Evolutionary conservation across 768 basidiomycete species (phyloP), one percentile per base, ranked within the genome.

Genomic region (Tricholoma hemisulphureum): DNA sequence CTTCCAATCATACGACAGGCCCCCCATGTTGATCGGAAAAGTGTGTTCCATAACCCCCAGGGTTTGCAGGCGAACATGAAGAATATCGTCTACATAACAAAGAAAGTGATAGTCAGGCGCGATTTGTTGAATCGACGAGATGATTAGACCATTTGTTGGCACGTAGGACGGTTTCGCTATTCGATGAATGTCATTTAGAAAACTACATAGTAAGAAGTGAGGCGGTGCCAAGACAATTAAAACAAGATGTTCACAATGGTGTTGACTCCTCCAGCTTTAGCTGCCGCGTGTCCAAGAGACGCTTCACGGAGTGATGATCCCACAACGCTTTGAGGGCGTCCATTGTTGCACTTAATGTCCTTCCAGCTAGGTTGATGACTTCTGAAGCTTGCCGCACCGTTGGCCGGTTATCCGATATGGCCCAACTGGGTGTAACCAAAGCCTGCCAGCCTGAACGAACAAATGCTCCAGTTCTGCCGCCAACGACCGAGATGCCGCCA

Each of bases 21-120:
- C 85, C 37, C 80, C 83, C 59, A 85, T 80, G 57, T 79, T 78
- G 58, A 91, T 83, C 56, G 85, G 81, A 67, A 91, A 90, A 1
- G 82, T 76, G 66, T 91, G 88, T 62, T 93, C 90, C 56, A 86
- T 83, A 20, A 93, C 85, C 2, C 91, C 91, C 11, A 93, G 72
- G 0, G 91, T 92, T 73, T 90, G 90, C 31, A 93, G 73, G 21
- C 91, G 87, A 57, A 89, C 89, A 56, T 87, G 85, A 13, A 93
- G 78, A 55, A 93, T 80, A 69, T 93, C 91, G 62, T 83, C 91
- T 91, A 67, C n/a, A n/a, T n/a, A n/a, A n/a, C 32, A 32, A 41
- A 55, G 14, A 14, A 4, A 43, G 31, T 28, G 46, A n/a, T 3
- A 10, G 28, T 21, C 24, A 37, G 52, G 9, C 41, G 28, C n/a